Conservation (phyloP, 768 basidiomycete genomes). For the Hericium rajendrae region DNA sequence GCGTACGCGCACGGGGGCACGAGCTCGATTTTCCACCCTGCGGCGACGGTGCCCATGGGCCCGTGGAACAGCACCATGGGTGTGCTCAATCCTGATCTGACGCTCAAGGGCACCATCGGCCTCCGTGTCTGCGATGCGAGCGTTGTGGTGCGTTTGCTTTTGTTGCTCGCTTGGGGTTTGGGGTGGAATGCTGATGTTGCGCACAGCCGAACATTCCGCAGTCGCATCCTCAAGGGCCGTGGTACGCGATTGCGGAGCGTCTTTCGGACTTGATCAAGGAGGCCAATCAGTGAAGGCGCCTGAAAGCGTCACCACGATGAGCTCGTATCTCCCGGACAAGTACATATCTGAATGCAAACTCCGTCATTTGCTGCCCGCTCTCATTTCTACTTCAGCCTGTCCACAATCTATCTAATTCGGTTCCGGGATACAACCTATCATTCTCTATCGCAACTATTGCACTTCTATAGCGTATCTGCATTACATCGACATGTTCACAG, state of each 20-base stretch:
- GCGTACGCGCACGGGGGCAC: background rate
- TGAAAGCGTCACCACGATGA: background rate
- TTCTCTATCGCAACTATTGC: no score
- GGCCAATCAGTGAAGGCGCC: background rate
- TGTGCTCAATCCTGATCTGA: constrained; percentile 11
- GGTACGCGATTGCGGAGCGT: constrained; percentile 8
- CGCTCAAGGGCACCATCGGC: constrained; percentile 9
- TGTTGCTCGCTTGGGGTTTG: background rate
- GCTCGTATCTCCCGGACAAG: no score
- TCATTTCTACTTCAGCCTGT: no score
- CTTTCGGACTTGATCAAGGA: constrained; percentile 4
- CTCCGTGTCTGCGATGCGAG: constrained; percentile 12
- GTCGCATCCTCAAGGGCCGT: constrained; percentile 6
- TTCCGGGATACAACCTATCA: no score
- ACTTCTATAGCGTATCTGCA: no score
- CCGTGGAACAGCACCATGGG: background rate
- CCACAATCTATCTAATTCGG: no score
- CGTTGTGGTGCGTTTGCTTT: constrained; percentile 4
- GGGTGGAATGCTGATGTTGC: background rate
- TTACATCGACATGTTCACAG: no score
- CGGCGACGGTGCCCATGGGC: background rate
- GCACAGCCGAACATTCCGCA: constrained; percentile 8
- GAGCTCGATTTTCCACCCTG: constrained; percentile 4
- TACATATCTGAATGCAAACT: no score
- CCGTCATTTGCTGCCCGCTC: no score